phyloP scores from a whole-genome alignment of 2,329 filamentous ascomycete species.

The Elsinoe perseae region DNA sequence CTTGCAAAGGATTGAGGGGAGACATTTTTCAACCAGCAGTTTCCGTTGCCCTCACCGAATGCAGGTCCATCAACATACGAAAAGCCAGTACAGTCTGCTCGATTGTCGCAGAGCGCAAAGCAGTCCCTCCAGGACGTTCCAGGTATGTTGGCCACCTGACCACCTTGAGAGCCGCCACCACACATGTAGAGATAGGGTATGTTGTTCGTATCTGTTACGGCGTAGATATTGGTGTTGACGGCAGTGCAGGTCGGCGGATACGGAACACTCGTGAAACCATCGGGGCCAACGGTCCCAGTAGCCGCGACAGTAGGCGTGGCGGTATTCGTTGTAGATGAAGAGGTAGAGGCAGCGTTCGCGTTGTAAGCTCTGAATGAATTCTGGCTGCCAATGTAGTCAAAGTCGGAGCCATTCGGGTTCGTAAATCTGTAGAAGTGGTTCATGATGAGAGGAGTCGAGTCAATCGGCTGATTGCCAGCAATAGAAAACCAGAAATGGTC shows the following conservation, averaged over 20 bases:
- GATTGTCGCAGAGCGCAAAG: constrained; percentile 22
- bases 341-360: constrained; percentile 16
- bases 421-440: constrained; percentile 26
- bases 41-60: constrained; percentile 20
- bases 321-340: constrained; percentile 19
- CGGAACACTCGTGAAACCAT: constrained; percentile 16
- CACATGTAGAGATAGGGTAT: constrained; percentile 19
- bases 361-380: constrained; percentile 23
- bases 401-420: constrained; percentile 22
- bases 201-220: constrained; percentile 11
- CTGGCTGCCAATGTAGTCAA: constrained; percentile 22
- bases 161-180: constrained; percentile 17
- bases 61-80: constrained; percentile 20
- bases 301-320: constrained; percentile 13
- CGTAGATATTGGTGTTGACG: constrained; percentile 18
- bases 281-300: constrained; percentile 2
- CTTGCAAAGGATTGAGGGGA: constrained; percentile 17
- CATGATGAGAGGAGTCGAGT: constrained; percentile 25
- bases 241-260: constrained; percentile 17
- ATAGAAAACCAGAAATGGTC: constrained; percentile 37
- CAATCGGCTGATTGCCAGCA: constrained; percentile 20
- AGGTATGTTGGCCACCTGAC: neutral
- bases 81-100: constrained; percentile 21
- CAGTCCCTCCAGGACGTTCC: constrained; percentile 20
- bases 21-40: constrained; percentile 19